These are phyloP conservation scores for Naganishia antarctica DNA, from an alignment of 768 basidiomycete genomes.

Conservation along the genomic window DNA sequence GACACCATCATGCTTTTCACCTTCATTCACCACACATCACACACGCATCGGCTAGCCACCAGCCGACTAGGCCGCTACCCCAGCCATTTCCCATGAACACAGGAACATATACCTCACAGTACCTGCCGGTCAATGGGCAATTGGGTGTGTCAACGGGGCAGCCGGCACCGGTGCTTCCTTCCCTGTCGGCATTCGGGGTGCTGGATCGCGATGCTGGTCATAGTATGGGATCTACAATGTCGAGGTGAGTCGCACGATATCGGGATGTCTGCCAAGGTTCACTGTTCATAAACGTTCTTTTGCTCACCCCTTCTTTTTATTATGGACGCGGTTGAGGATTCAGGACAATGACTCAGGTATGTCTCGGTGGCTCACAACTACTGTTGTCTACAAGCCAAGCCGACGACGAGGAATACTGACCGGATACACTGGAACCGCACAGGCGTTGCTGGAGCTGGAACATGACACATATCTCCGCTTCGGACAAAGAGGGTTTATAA, in stretches of 20 bases:
- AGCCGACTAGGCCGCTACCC: neutral
- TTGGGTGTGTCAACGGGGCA: neutral
- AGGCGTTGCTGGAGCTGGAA: slow-evolving; percentile 8
- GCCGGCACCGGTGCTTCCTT: neutral
- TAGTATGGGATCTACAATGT: neutral
- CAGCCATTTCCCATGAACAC: neutral
- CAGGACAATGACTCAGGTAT: slow-evolving; percentile 17
- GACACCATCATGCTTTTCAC: neutral
- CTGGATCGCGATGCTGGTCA: neutral
- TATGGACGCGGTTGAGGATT: too few species aligned
- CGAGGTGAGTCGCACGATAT: neutral
- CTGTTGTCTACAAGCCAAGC: too few species aligned
- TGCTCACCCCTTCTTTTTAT: too few species aligned
- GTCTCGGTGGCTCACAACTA: too few species aligned
- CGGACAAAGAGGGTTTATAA: slow-evolving; percentile 1
- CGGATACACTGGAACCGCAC: neutral
- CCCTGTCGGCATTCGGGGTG: neutral
- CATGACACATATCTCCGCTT: slow-evolving; percentile 12
- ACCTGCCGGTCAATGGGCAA: neutral
- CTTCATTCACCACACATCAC: slow-evolving; percentile 13
- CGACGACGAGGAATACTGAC: too few species aligned
- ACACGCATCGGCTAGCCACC: neutral
- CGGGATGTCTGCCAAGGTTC: too few species aligned
- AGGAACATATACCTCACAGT: slow-evolving; percentile 1
- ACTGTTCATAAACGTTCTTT: too few species aligned